Percentiles rank a stretch among this genome's conserved stretches.
Evolutionary conservation across 2,329 filamentous ascomycete species (phyloP).

Genomic region (Diaporthe citri): DNA sequence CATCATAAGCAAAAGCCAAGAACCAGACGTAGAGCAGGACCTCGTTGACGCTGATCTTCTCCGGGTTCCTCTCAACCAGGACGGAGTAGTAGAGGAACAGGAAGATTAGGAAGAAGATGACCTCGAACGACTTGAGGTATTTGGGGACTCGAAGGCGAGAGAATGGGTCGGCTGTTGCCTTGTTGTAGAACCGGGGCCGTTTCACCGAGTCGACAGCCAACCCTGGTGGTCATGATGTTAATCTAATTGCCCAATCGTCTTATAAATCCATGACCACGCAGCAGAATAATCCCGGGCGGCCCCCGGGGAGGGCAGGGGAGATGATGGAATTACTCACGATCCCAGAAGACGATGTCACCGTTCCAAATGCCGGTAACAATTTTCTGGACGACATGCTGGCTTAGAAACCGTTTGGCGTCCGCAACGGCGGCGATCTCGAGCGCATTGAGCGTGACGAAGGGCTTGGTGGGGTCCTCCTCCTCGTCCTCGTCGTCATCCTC

Average conservation of each 20-base stretch:
- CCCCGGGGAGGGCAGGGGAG: neutral
- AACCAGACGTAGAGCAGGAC: slow-evolving; percentile 87
- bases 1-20: slow-evolving; percentile 88
- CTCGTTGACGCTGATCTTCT: slow-evolving; percentile 76
- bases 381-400: slow-evolving; percentile 83
- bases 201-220: slow-evolving; percentile 81
- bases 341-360: slow-evolving; percentile 90
- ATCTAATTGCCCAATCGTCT: neutral
- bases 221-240: slow-evolving; percentile 47
- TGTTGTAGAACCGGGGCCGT: slow-evolving; percentile 81
- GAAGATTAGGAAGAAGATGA: slow-evolving; percentile 82
- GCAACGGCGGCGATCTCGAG: slow-evolving; percentile 88
- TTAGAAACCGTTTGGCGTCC: slow-evolving; percentile 86
- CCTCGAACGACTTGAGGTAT: slow-evolving; percentile 88
- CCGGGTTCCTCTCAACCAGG: slow-evolving; percentile 77
- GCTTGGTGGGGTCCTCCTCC: slow-evolving; percentile 73
- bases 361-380: slow-evolving; percentile 89
- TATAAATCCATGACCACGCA: neutral
- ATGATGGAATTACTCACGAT: slow-evolving; percentile 50
- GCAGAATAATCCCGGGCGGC: neutral
- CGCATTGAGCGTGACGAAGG: slow-evolving; percentile 85
- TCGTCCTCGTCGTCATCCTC: slow-evolving; percentile 57
- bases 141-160: slow-evolving; percentile 82
- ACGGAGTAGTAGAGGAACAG: slow-evolving; percentile 89
- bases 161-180: slow-evolving; percentile 76